Evolutionary conservation across 108 stramenopile genomes (phyloP).

Genomic region (Nannochloropsis oceanica): DNA sequence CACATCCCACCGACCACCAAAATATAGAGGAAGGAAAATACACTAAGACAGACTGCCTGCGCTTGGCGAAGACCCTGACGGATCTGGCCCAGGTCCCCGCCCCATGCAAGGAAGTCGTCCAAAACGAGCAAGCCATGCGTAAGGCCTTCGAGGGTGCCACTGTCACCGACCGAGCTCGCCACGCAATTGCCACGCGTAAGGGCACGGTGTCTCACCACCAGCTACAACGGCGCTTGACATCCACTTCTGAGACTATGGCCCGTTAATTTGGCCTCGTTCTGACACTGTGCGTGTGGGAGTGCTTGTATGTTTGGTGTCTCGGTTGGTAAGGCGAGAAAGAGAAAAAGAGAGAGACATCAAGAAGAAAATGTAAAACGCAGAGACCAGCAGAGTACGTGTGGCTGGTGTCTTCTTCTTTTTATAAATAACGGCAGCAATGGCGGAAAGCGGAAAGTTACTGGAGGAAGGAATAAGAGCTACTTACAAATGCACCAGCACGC

Average conservation of each 20-base stretch:
- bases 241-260: not conserved
- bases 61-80: not conserved
- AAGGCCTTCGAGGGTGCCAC: not conserved
- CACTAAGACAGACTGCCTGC: not conserved
- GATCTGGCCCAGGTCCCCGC: not conserved
- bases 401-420: no score
- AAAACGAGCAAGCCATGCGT: not conserved
- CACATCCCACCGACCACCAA: no score
- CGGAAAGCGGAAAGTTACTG: no score
- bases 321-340: no score
- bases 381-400: no score
- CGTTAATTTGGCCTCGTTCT: not conserved
- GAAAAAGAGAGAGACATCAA: no score
- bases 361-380: no score
- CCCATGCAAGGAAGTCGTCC: not conserved
- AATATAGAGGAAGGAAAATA: not conserved
- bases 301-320: no score
- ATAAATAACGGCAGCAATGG: no score
- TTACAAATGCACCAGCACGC: no score
- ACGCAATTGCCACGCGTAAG: not conserved
- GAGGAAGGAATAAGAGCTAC: no score
- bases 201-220: not conserved
- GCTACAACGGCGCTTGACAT: not conserved
- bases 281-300: no score
- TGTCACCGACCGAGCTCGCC: not conserved